Conservation (phyloP, 129 eudicot genomes). For the Apium graveolens region DNA sequence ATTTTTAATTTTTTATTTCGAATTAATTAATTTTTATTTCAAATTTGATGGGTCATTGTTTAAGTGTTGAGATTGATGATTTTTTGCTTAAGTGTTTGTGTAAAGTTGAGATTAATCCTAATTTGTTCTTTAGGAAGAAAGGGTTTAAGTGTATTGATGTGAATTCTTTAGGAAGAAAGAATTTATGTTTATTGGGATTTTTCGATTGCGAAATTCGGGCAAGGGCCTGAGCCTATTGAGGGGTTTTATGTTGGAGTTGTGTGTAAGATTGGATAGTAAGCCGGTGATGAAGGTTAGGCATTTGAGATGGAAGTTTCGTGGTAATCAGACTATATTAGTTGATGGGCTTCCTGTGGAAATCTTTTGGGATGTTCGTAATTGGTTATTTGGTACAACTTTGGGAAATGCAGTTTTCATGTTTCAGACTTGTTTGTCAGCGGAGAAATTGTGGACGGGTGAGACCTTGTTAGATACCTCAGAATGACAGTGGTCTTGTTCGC, state of each 20-base stretch:
- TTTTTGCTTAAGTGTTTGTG: conserved; percentile 43
- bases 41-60: conserved; percentile 75
- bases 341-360: conserved; percentile 73
- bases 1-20: too few relatives aligned
- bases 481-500: conserved; percentile 26
- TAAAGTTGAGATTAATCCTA: conserved; percentile 65
- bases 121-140: conserved; percentile 56
- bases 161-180: conserved; percentile 39
- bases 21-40: too few relatives aligned
- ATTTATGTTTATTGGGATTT: conserved; percentile 76
- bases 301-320: conserved; percentile 68
- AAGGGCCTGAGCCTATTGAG: conserved; percentile 73
- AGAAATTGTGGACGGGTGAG: conserved; percentile 39
- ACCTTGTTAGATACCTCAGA: conserved; percentile 26
- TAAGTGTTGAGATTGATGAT: conserved; percentile 60
- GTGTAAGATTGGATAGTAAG: conserved; percentile 42
- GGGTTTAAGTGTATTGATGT: conserved; percentile 48
- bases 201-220: conserved; percentile 54
- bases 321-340: conserved; percentile 48
- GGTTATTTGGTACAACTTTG: conserved; percentile 53
- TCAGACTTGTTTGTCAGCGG: conserved; percentile 48
- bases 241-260: conserved; percentile 61
- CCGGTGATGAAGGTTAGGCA: conserved; percentile 65
- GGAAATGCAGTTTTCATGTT: conserved; percentile 71
- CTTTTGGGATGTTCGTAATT: conserved; percentile 75